Evolutionary conservation across 495 filamentous ascomycete species (phyloP), one percentile per base, ranked within the genome.

Genomic region (Penicillium bialowiezense): DNA sequence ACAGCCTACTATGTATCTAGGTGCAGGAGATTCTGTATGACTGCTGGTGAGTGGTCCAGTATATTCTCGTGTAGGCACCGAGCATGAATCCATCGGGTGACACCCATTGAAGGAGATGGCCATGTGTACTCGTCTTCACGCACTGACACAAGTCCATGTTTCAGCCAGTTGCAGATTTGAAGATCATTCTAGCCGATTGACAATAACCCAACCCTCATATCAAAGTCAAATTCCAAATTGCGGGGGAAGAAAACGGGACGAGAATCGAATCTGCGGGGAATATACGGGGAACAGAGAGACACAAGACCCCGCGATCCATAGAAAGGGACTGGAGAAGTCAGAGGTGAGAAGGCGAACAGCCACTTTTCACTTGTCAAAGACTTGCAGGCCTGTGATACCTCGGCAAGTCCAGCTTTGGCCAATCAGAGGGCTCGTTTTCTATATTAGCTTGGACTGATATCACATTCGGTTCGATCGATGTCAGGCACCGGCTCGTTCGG

Each of bases 321-420:
- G 23, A 21, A 8, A 39, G 20, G n/a, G 17, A 12, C n/a, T n/a
- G n/a, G 29, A 32, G 7, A 32, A 12, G 12, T 5, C 7, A 7
- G 7, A 32, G 12, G 10, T 32, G 29, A 32, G 3, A 32, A 5
- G 24, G 9, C 9, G 9, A 9, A 28, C 24, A 28, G 9, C 9
- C 9, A 9, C 4, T 9, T 9, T 5, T 28, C 24, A 9, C 9
- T 5, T 5, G 24, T 9, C 24, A n/a, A n/a, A n/a, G 7, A 32
- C 5, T 10, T 10, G 15, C 17, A 13, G 32, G 44, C 56, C 55
- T 52, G 56, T 59, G 56, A 59, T 59, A 47, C 56, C 56, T 51
- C 48, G 56, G 56, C 14, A 58, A 39, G 41, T 54, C 33, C 20
- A 41, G 28, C 44, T 26, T 40, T 8, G 29, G 20, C 55, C 51